These are phyloP conservation scores for Cucurbitaria berberidis DNA, from an alignment of 2,329 filamentous ascomycete genomes.

Conservation along the genomic window DNA sequence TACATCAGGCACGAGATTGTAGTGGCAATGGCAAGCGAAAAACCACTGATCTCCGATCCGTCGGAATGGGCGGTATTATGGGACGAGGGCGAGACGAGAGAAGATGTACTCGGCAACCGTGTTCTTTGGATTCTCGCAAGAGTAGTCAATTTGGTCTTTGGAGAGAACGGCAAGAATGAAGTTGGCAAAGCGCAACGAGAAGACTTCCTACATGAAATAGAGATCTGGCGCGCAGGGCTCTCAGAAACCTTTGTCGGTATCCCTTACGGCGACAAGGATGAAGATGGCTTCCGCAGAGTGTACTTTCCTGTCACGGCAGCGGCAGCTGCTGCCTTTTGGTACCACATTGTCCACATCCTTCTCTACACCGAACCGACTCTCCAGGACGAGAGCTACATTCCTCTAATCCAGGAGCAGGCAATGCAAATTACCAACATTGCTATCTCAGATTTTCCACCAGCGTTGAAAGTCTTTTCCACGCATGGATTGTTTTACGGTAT, in stretches of 20 bases:
- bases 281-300: conserved; percentile 39
- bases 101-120: conserved; percentile 43
- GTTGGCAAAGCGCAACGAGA: conserved; percentile 23
- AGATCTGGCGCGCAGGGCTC: conserved; percentile 35
- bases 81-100: conserved; percentile 34
- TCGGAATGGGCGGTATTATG: conserved; percentile 41
- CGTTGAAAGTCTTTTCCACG: conserved; percentile 39
- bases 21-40: conserved; percentile 38
- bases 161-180: conserved; percentile 22
- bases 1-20: conserved; percentile 43
- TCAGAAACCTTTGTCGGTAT: conserved; percentile 41
- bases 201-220: conserved; percentile 34
- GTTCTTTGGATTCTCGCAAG: conserved; percentile 44
- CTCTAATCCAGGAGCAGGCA: conserved; percentile 40
- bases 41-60: conserved; percentile 36
- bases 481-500: conserved; percentile 43
- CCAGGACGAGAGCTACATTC: conserved; percentile 31
- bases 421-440: conserved; percentile 39
- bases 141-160: conserved; percentile 37
- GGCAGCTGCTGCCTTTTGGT: conserved; percentile 43
- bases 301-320: conserved; percentile 42
- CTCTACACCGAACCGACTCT: conserved; percentile 41
- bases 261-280: conserved; percentile 37
- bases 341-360: conserved; percentile 40
- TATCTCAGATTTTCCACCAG: conserved; percentile 42